These are phyloP conservation scores for Amanita muscaria DNA, from an alignment of 768 basidiomycete species.

Conservation along the genomic window DNA sequence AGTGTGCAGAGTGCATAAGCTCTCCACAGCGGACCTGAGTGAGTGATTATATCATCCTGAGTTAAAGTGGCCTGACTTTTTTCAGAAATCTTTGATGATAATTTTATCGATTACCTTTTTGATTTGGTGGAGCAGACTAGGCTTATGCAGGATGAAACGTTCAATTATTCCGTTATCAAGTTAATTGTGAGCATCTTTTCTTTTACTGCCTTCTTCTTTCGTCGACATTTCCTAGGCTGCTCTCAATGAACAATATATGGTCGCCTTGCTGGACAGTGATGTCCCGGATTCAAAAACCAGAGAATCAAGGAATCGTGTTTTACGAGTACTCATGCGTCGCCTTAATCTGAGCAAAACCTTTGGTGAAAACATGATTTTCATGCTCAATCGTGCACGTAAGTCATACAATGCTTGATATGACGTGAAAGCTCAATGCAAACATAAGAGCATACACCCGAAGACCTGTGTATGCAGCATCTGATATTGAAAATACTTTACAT, in stretches of 20 bases:
- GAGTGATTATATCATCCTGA: constrained; percentile 21
- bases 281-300: constrained; percentile 16
- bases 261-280: constrained; percentile 49
- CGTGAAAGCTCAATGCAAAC: not conserved
- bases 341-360: constrained; percentile 88
- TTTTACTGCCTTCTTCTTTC: not conserved
- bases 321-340: constrained; percentile 77
- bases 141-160: constrained; percentile 78
- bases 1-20: constrained; percentile 84
- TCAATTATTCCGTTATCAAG: constrained; percentile 95
- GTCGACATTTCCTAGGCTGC: constrained; percentile 51
- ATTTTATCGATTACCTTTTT: constrained; percentile 84
- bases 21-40: constrained; percentile 75
- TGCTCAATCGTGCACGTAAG: constrained; percentile 92
- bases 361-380: constrained; percentile 98
- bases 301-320: constrained; percentile 64
- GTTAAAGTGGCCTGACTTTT: not conserved
- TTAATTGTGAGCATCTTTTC: constrained; percentile 56
- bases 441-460: constrained; percentile 78
- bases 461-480: constrained; percentile 88
- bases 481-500: constrained; percentile 93
- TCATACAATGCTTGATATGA: constrained; percentile 9
- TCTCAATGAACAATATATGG: constrained; percentile 98
- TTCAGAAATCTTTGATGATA: constrained; percentile 69
- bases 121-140: constrained; percentile 91